Evolutionary conservation across 2,329 filamentous ascomycete genomes (phyloP).

Genomic region (Bipolaris oryzae): DNA sequence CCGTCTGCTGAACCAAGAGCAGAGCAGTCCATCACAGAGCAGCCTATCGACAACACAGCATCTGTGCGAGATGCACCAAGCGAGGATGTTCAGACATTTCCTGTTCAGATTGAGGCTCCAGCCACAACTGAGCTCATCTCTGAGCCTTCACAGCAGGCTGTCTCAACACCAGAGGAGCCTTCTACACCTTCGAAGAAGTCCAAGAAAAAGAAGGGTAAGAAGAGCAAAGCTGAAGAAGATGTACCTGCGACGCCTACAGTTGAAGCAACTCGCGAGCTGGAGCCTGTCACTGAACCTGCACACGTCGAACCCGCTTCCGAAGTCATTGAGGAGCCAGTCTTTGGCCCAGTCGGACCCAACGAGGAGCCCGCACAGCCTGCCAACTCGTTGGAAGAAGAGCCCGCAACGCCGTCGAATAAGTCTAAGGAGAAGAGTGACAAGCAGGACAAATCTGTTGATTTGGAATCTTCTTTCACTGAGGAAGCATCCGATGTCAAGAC

Average conservation of each 20-base stretch:
- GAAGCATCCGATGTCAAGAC: not conserved
- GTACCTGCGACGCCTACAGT: not conserved
- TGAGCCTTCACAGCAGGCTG: slow-evolving; percentile 3
- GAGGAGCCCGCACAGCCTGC: slow-evolving; percentile 9
- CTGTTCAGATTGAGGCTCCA: not conserved
- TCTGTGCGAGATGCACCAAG: slow-evolving; percentile 6
- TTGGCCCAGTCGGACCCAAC: not conserved
- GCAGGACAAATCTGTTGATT: slow-evolving; percentile 16
- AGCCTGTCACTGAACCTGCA: not conserved
- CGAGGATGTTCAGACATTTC: not conserved
- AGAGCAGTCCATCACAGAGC: slow-evolving; percentile 3
- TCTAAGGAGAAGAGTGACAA: slow-evolving; percentile 49
- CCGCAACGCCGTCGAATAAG: slow-evolving; percentile 48
- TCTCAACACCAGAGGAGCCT: slow-evolving; percentile 3
- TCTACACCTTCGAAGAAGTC: slow-evolving; percentile 48
- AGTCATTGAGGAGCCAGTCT: too few relatives aligned
- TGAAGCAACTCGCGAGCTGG: slow-evolving; percentile 2
- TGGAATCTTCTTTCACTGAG: slow-evolving; percentile 2
- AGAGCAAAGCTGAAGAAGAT: slow-evolving; percentile 12
- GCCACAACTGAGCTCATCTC: slow-evolving; percentile 1
- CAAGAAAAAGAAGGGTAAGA: slow-evolving; percentile 46
- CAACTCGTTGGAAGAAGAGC: slow-evolving; percentile 15
- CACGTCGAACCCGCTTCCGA: not conserved
- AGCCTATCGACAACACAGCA: not conserved
- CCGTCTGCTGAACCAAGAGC: not conserved